These are phyloP conservation scores for Pseudocercospora fijiensis DNA, from an alignment of 2,329 filamentous ascomycete genomes.

Conservation along the genomic window DNA sequence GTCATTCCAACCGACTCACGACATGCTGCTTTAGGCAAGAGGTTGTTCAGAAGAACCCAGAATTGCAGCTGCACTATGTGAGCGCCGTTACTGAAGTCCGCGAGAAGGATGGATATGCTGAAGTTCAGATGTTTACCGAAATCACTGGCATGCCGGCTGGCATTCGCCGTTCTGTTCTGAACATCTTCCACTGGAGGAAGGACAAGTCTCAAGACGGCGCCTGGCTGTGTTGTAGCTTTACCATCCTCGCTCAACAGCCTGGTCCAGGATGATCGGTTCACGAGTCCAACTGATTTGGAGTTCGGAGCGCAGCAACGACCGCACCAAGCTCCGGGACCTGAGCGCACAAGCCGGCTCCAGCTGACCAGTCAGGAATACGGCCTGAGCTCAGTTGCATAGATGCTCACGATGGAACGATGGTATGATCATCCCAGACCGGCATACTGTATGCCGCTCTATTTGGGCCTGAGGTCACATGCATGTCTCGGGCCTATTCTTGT, in stretches of 20 bases:
- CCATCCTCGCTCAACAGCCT: slow-evolving; percentile 9
- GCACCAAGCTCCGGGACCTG: background rate
- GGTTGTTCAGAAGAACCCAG: slow-evolving; percentile 5
- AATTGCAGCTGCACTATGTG: slow-evolving; percentile 7
- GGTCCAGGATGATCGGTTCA: background rate
- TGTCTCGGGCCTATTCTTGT: background rate
- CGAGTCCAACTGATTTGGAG: background rate
- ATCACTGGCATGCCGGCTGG: slow-evolving; percentile 12
- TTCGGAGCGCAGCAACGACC: background rate
- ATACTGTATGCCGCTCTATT: background rate
- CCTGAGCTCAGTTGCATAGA: background rate
- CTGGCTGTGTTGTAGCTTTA: slow-evolving; percentile 12
- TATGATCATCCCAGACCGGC: background rate
- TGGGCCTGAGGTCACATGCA: background rate
- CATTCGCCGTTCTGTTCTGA: slow-evolving; percentile 10
- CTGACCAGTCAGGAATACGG: background rate
- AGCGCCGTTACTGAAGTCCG: slow-evolving; percentile 6
- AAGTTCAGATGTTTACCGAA: slow-evolving; percentile 13
- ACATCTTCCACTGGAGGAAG: slow-evolving; percentile 15
- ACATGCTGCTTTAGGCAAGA: background rate
- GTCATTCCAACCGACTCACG: background rate
- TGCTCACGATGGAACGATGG: background rate
- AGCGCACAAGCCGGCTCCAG: background rate
- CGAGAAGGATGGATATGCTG: slow-evolving; percentile 12
- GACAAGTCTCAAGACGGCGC: slow-evolving; percentile 6